Percentiles rank a stretch among this genome's conserved stretches.
Evolutionary conservation across 345 rosid species (phyloP).

Genomic region (Gossypium herbaceum): DNA sequence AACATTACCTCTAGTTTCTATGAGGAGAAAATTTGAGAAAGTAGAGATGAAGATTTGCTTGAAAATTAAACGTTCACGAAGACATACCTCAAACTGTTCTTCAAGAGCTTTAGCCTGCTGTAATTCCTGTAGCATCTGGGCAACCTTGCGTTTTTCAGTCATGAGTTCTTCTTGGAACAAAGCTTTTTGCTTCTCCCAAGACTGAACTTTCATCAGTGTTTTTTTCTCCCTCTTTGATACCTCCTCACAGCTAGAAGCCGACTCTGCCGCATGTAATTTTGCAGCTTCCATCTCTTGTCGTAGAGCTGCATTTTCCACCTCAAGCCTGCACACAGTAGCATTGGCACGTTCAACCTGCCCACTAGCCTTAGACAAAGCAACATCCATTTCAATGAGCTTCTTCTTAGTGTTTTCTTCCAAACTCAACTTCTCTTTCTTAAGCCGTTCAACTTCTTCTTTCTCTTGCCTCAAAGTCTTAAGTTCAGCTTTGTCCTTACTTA

Average conservation of each 20-base stretch:
- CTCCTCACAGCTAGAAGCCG: constrained; percentile 68
- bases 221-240: constrained; percentile 72
- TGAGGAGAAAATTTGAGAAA: background rate
- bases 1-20: background rate
- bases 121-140: constrained; percentile 42
- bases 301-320: constrained; percentile 64
- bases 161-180: constrained; percentile 70
- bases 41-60: background rate
- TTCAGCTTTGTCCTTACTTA: constrained; percentile 76
- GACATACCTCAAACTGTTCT: constrained; percentile 54
- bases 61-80: constrained; percentile 12
- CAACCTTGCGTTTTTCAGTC: constrained; percentile 51
- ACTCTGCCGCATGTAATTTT: constrained; percentile 55
- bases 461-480: constrained; percentile 81
- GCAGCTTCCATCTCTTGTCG: constrained; percentile 75
- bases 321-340: constrained; percentile 67
- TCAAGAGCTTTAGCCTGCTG: constrained; percentile 46
- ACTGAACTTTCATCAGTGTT: constrained; percentile 53
- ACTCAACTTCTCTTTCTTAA: constrained; percentile 71
- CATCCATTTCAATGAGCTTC: constrained; percentile 82
- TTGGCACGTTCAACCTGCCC: constrained; percentile 76
- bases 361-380: constrained; percentile 66
- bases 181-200: constrained; percentile 76
- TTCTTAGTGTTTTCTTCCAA: constrained; percentile 79
- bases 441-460: constrained; percentile 82